Evolutionary conservation across 1,284 basidiomycete genomes (phyloP).

Genomic region (Tylopilus orsonianus): DNA sequence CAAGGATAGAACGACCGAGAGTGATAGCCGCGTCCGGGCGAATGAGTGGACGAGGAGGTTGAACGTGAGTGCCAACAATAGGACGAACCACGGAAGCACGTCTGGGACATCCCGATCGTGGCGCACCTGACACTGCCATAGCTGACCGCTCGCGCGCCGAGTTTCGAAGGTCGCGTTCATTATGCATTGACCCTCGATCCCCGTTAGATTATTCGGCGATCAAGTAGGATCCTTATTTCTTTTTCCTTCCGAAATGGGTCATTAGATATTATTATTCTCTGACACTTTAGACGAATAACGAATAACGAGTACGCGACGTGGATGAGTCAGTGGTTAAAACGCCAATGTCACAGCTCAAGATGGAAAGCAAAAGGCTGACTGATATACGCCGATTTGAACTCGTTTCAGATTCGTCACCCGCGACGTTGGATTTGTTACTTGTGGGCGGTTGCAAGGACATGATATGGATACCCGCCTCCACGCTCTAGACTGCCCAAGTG

Average conservation of each 20-base stretch:
- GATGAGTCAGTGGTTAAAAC: background rate
- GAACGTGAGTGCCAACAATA: slow-evolving; percentile 13
- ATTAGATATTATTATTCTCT: background rate
- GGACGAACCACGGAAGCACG: background rate
- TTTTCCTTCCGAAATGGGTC: background rate
- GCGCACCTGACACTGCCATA: background rate
- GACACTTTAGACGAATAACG: background rate
- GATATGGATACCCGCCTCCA: background rate
- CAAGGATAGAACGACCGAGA: background rate
- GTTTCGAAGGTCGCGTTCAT: slow-evolving; percentile 7
- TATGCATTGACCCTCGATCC: slow-evolving; percentile 4
- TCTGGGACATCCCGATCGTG: slow-evolving; percentile 1
- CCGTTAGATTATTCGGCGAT: slow-evolving; percentile 15
- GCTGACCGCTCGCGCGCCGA: background rate
- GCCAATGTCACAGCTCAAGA: background rate
- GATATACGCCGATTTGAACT: background rate
- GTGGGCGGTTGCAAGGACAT: background rate
- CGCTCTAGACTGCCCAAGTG: background rate
- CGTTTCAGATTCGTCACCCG: slow-evolving; percentile 8
- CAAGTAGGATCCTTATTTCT: background rate
- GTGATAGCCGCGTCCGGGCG: slow-evolving; percentile 5
- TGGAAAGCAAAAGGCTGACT: background rate
- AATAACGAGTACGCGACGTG: background rate
- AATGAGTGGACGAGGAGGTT: background rate
- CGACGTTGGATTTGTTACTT: background rate